These are phyloP conservation scores for Pythium pyrilobum DNA, from an alignment of 352 stramenopile species.

Conservation along the genomic window DNA sequence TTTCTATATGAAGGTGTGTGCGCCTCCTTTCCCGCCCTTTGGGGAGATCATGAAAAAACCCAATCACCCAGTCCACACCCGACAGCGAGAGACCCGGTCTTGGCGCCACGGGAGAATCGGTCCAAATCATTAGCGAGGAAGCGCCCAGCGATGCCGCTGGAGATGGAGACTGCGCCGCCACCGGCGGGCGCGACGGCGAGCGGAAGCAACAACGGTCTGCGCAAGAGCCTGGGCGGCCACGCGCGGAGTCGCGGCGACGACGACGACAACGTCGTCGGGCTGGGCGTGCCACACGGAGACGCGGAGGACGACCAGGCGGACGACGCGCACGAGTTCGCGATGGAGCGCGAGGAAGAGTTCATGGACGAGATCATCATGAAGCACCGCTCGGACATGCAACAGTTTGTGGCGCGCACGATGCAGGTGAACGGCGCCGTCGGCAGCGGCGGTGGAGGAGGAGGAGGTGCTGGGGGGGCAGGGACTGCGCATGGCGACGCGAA, in stretches of 20 bases:
- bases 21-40: slow-evolving; percentile 1
- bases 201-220: no score
- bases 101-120: slow-evolving; percentile 13
- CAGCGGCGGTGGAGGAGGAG: not conserved
- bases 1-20: slow-evolving; percentile 4
- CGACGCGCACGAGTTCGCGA: slow-evolving; percentile 1
- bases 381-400: slow-evolving; percentile 21
- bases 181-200: not conserved
- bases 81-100: no score
- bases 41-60: slow-evolving; percentile 1
- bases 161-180: slow-evolving; percentile 8
- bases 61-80: slow-evolving; percentile 3
- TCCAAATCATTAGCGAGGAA: not conserved
- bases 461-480: no score
- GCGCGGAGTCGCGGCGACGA: slow-evolving; percentile 19
- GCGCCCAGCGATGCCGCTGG: slow-evolving; percentile 16
- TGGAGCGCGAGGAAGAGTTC: slow-evolving; percentile 19
- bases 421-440: slow-evolving; percentile 2
- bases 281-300: slow-evolving; percentile 14
- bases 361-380: slow-evolving; percentile 31
- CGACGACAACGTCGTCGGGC: slow-evolving; percentile 14
- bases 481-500: not conserved
- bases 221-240: slow-evolving; percentile 10
- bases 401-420: slow-evolving; percentile 23
- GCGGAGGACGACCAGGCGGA: slow-evolving; percentile 3